Evolutionary conservation across 495 filamentous ascomycete genomes (phyloP).

Genomic region (Clavariopsis aquatica): DNA sequence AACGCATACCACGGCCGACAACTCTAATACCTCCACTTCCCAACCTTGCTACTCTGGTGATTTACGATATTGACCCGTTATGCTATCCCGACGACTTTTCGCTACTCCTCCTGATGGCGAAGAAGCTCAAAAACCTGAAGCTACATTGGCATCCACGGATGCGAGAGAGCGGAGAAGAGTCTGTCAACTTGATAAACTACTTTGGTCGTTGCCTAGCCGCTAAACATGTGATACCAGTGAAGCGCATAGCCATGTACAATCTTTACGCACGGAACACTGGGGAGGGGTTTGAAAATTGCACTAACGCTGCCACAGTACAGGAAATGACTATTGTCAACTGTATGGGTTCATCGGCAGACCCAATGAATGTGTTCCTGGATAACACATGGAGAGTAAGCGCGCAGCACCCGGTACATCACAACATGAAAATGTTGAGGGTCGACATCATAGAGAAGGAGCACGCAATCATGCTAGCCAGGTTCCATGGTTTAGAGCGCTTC

Average conservation of each 20-base stretch:
- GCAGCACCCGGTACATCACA: constrained; percentile 32
- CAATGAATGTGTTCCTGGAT: constrained; percentile 59
- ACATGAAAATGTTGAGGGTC: constrained; percentile 48
- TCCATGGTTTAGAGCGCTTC: constrained; percentile 37
- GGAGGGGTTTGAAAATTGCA: constrained; percentile 46
- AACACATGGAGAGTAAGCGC: constrained; percentile 50
- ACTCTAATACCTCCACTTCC: constrained; percentile 60
- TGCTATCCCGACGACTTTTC: constrained; percentile 68
- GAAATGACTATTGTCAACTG: constrained; percentile 57
- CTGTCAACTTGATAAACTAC: constrained; percentile 55
- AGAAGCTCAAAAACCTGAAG: constrained; percentile 56
- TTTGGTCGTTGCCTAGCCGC: constrained; percentile 57
- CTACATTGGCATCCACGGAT: constrained; percentile 66
- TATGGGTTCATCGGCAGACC: constrained; percentile 47
- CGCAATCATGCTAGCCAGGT: constrained; percentile 21
- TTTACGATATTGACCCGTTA: constrained; percentile 63
- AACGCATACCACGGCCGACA: constrained; percentile 60
- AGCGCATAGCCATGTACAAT: constrained; percentile 57
- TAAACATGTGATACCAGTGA: constrained; percentile 50
- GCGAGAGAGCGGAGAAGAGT: constrained; percentile 59
- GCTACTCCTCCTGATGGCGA: constrained; percentile 54
- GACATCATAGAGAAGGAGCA: constrained; percentile 45
- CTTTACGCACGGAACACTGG: constrained; percentile 57
- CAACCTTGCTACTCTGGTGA: constrained; percentile 54
- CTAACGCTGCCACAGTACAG: constrained; percentile 47